Percentiles rank a stretch among this genome's conserved stretches.
These are phyloP conservation scores for Sporobolus alterniflorus DNA, from an alignment of 202 grass and related monocot genomes.

Conservation along the genomic window DNA sequence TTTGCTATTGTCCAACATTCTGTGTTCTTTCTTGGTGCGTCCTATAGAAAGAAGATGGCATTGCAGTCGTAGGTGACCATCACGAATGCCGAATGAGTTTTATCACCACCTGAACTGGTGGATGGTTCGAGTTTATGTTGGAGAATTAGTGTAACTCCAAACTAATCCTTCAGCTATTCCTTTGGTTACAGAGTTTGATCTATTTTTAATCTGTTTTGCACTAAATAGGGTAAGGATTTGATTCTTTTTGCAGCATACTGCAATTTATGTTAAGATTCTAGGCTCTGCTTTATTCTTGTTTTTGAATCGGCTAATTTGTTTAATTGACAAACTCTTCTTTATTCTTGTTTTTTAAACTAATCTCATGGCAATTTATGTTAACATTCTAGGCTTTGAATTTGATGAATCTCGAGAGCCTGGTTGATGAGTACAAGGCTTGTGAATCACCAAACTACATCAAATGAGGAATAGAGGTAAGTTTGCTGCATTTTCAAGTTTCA, in stretches of 20 bases:
- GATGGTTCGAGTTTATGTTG: too few relatives aligned
- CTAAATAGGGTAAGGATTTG: not conserved
- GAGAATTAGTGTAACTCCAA: not conserved
- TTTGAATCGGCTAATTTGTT: constrained; percentile 6
- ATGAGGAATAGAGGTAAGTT: constrained; percentile 97
- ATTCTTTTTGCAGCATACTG: constrained; percentile 23
- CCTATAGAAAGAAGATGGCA: too few relatives aligned
- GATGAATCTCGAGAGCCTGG: constrained; percentile 94
- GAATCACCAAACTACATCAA: constrained; percentile 99
- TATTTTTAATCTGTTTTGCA: constrained; percentile 11
- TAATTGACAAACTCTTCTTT: not conserved
- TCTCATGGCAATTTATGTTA: not conserved
- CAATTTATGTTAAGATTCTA: too few relatives aligned
- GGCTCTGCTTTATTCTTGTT: too few relatives aligned
- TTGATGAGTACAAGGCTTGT: constrained; percentile 98
- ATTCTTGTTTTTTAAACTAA: not conserved
- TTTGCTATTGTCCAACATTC: too few relatives aligned
- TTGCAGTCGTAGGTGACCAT: too few relatives aligned
- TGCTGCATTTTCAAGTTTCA: constrained; percentile 14
- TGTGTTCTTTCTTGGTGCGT: too few relatives aligned
- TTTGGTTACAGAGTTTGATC: not conserved
- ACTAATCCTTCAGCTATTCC: not conserved
- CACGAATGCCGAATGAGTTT: too few relatives aligned
- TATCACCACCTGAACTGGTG: too few relatives aligned
- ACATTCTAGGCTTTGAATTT: constrained; percentile 67